Conservation (phyloP, 2,329 filamentous ascomycete genomes). For the Neoarthrinium moseri region DNA sequence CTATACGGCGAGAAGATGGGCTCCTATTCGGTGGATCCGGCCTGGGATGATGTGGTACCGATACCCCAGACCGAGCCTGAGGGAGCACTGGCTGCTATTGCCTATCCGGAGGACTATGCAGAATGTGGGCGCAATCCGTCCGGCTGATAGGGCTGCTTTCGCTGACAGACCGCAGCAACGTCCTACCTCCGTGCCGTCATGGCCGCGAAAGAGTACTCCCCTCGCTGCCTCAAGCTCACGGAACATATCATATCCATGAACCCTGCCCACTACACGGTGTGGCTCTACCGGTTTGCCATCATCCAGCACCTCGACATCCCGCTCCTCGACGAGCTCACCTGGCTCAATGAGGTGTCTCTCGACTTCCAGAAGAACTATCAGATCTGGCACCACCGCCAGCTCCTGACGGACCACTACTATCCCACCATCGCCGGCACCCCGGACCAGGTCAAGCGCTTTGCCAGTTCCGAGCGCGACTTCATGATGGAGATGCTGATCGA, state of each 20-base stretch:
- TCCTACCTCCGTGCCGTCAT: slow-evolving; percentile 93
- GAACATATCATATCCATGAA: slow-evolving; percentile 91
- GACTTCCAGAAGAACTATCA: slow-evolving; percentile 96
- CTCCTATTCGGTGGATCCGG: slow-evolving; percentile 64
- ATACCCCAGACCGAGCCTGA: slow-evolving; percentile 83
- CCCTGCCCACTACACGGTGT: slow-evolving; percentile 96
- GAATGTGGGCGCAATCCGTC: slow-evolving; percentile 54
- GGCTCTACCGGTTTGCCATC: slow-evolving; percentile 88
- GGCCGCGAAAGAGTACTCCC: slow-evolving; percentile 80
- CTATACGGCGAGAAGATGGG: slow-evolving; percentile 51
- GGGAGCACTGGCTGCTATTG: slow-evolving; percentile 84
- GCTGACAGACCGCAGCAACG: slow-evolving; percentile 57
- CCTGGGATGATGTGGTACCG: slow-evolving; percentile 82
- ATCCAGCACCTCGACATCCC: slow-evolving; percentile 66
- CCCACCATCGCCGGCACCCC: slow-evolving; percentile 58
- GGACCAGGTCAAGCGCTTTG: slow-evolving; percentile 56
- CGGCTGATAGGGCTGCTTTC: background rate
- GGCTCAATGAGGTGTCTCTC: slow-evolving; percentile 83
- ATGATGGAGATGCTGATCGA: slow-evolving; percentile 76
- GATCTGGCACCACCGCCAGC: slow-evolving; percentile 80
- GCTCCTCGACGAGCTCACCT: slow-evolving; percentile 71
- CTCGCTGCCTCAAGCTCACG: slow-evolving; percentile 76
- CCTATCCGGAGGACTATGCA: slow-evolving; percentile 85
- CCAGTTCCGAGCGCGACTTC: slow-evolving; percentile 70
- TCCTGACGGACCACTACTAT: slow-evolving; percentile 60